Evolutionary conservation across 2,329 filamentous ascomycete genomes (phyloP).

Genomic region (Myotisia sp.): DNA sequence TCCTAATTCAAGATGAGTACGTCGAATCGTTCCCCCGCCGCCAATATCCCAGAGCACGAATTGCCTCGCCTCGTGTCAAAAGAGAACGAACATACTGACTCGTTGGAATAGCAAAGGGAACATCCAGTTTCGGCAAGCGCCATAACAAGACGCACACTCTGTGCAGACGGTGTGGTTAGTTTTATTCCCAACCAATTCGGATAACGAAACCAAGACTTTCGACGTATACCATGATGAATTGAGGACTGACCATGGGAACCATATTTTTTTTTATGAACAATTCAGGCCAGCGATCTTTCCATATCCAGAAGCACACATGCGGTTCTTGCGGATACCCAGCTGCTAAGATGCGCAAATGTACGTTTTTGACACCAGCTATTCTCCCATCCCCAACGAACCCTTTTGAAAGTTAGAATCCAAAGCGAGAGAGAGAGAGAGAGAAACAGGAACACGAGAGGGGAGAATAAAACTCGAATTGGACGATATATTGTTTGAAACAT

Average conservation of each 20-base stretch:
- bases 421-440: too few species aligned
- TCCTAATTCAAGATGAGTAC: slow-evolving; percentile 47
- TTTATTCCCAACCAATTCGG: slow-evolving; percentile 11
- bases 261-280: too few species aligned
- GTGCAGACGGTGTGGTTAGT: slow-evolving; percentile 96
- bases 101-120: slow-evolving; percentile 50
- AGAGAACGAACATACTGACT: slow-evolving; percentile 37
- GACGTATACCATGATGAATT: too few species aligned
- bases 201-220: slow-evolving; percentile 11
- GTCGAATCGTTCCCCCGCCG: slow-evolving; percentile 27
- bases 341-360: slow-evolving; percentile 98
- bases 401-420: too few species aligned
- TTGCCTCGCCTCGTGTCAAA: too few species aligned
- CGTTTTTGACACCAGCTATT: slow-evolving; percentile 29
- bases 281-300: slow-evolving; percentile 83
- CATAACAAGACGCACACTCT: slow-evolving; percentile 98
- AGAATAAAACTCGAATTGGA: too few species aligned
- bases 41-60: too few species aligned
- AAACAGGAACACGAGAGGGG: too few species aligned
- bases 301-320: slow-evolving; percentile 99
- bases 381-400: slow-evolving; percentile 4
- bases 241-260: too few species aligned
- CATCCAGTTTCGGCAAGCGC: slow-evolving; percentile 60
- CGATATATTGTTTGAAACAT: too few species aligned
- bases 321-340: slow-evolving; percentile 89